phyloP scores from a whole-genome alignment of 352 stramenopile species.

The Saprolegnia parasitica region DNA sequence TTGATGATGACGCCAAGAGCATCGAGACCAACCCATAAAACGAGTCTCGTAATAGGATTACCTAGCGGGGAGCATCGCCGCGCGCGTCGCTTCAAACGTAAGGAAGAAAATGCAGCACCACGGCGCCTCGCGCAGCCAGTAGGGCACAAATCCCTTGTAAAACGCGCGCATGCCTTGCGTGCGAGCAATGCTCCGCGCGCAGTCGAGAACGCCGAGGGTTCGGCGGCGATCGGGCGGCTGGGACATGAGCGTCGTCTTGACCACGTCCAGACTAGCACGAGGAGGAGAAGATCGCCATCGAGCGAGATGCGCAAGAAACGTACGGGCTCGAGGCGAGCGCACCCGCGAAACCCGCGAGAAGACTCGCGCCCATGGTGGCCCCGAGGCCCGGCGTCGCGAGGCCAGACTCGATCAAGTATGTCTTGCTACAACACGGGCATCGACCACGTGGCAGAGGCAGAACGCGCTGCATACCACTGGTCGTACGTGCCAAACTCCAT shows the following conservation, averaged over 20 bases:
- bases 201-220: slow-evolving; percentile 71
- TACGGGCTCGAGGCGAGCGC: slow-evolving; percentile 73
- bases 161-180: slow-evolving; percentile 62
- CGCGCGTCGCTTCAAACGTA: slow-evolving; percentile 76
- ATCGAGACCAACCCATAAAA: background rate
- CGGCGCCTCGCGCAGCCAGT: slow-evolving; percentile 83
- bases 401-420: slow-evolving; percentile 60
- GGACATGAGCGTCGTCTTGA: slow-evolving; percentile 82
- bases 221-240: slow-evolving; percentile 56
- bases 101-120: slow-evolving; percentile 87
- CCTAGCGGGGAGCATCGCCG: slow-evolving; percentile 29
- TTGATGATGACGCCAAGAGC: background rate
- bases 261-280: slow-evolving; percentile 65
- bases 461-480: slow-evolving; percentile 38
- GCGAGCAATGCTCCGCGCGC: slow-evolving; percentile 57
- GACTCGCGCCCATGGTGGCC: slow-evolving; percentile 69
- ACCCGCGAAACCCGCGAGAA: slow-evolving; percentile 67
- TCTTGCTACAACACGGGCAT: slow-evolving; percentile 45
- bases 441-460: background rate
- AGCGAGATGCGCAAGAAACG: slow-evolving; percentile 26
- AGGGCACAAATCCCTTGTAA: slow-evolving; percentile 84
- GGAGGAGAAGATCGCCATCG: background rate
- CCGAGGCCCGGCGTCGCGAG: slow-evolving; percentile 56
- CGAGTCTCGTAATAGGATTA: background rate
- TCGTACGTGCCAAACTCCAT: slow-evolving; percentile 84